phyloP scores from a whole-genome alignment of 2,329 filamentous ascomycete species.

The Aureobasidium namibiae region DNA sequence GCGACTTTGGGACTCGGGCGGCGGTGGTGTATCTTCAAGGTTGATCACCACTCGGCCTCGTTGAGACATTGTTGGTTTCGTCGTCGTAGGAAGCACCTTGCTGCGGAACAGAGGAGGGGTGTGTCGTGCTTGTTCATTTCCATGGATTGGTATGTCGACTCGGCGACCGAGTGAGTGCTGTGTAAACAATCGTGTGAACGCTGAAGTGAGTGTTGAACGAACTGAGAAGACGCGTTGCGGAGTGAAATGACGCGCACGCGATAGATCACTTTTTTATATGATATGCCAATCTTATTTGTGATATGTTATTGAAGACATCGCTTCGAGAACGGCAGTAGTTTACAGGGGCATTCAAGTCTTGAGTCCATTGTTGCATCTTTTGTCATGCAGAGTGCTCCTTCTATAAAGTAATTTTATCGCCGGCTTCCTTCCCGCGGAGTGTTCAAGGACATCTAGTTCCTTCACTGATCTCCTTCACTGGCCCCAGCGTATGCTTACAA shows the following conservation, averaged over 20 bases:
- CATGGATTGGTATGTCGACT: not conserved
- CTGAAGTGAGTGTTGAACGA: not conserved
- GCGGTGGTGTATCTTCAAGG: not conserved
- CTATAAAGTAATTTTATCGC: not conserved
- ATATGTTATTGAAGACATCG: no score
- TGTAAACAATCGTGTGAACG: not conserved
- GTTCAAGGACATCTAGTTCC: not conserved
- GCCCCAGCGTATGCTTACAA: no score
- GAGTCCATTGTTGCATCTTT: not conserved
- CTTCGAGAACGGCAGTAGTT: no score
- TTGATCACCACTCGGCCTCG: not conserved
- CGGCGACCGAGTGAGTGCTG: not conserved
- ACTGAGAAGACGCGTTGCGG: slow-evolving; percentile 3
- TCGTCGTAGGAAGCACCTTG: not conserved
- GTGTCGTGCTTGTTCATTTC: not conserved
- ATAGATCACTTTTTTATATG: not conserved
- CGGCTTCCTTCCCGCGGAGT: not conserved
- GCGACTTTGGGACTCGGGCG: not conserved
- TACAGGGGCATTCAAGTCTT: not conserved
- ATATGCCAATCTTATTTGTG: not conserved
- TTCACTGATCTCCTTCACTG: not conserved
- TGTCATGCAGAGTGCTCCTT: not conserved
- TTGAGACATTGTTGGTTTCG: not conserved
- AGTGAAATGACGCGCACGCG: slow-evolving; percentile 5
- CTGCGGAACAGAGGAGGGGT: not conserved